Evolutionary conservation across 148 eudicot species (phyloP).

Genomic region (Rhododendron kiyosumense): DNA sequence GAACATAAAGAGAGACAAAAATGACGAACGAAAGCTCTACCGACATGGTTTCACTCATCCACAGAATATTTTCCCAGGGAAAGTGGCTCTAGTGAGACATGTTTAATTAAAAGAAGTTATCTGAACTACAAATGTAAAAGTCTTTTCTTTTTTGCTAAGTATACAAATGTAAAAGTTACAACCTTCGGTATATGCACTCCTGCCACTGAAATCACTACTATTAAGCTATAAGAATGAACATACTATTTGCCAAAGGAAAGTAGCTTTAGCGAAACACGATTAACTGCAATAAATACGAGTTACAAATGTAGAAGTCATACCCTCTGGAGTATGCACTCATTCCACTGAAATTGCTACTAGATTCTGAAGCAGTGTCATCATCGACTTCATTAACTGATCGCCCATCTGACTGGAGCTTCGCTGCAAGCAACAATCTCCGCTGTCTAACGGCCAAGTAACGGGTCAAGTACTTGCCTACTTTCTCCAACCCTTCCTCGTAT

Average conservation of each 20-base stretch:
- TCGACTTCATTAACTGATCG: slow-evolving; percentile 53
- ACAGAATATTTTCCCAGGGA: not conserved
- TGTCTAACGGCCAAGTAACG: slow-evolving; percentile 91
- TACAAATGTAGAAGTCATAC: slow-evolving; percentile 35
- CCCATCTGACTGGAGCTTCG: slow-evolving; percentile 75
- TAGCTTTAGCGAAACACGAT: slow-evolving; percentile 1
- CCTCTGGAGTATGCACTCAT: slow-evolving; percentile 98
- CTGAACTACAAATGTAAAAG: not conserved
- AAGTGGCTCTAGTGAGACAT: not conserved
- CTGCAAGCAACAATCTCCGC: slow-evolving; percentile 82
- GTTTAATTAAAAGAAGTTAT: not conserved
- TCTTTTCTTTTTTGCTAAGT: not conserved
- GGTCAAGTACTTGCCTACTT: slow-evolving; percentile 83
- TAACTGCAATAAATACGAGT: not conserved
- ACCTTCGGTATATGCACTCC: slow-evolving; percentile 54
- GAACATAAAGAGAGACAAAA: not conserved
- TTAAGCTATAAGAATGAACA: not conserved
- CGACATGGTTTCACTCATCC: not conserved
- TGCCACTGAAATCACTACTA: slow-evolving; percentile 95
- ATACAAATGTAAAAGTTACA: slow-evolving; percentile 18
- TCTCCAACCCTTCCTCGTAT: slow-evolving; percentile 81
- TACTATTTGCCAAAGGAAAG: not conserved
- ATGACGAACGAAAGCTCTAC: not conserved
- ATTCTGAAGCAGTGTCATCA: slow-evolving; percentile 82
- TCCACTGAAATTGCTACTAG: slow-evolving; percentile 97